Percentiles rank a stretch among this genome's conserved stretches.
Evolutionary conservation across 2,329 filamentous ascomycete genomes (phyloP).

Genomic region (Phialophora tarda): DNA sequence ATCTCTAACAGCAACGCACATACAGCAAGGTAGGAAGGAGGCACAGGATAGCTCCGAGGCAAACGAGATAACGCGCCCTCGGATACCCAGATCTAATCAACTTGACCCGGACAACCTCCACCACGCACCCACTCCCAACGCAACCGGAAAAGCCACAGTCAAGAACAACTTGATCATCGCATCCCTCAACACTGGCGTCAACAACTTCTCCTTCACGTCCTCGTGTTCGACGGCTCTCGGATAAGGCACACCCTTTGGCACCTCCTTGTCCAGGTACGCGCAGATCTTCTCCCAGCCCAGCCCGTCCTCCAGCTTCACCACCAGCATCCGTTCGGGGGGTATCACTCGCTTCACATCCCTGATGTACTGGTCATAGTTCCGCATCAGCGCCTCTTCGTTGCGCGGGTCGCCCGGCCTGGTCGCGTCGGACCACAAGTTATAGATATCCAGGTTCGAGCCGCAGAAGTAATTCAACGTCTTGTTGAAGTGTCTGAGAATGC

Average conservation of each 20-base stretch:
- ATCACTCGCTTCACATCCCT: constrained; percentile 6
- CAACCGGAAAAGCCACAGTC: constrained; percentile 8
- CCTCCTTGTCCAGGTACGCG: constrained; percentile 15
- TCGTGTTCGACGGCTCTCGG: constrained; percentile 5
- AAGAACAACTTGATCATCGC: constrained; percentile 5
- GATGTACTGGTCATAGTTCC: constrained; percentile 19
- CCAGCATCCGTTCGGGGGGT: constrained; percentile 9
- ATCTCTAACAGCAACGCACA: not conserved
- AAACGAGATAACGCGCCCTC: not conserved
- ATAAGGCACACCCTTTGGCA: constrained; percentile 10
- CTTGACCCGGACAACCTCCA: constrained; percentile 7
- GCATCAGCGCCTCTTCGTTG: constrained; percentile 12
- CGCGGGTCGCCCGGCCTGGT: constrained; percentile 1
- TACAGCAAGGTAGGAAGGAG: not conserved
- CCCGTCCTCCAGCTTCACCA: constrained; percentile 14
- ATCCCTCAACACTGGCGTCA: not conserved
- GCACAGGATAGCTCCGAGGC: not conserved
- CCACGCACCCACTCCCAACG: not conserved
- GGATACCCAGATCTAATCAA: not conserved
- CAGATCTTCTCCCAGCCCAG: constrained; percentile 17
- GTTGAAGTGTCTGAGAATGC: constrained; percentile 16
- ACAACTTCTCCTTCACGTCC: constrained; percentile 5
- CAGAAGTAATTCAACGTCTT: constrained; percentile 10
- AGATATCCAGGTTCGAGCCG: not conserved
- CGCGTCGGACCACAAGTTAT: constrained; percentile 6